Percentiles rank a stretch among this genome's conserved stretches.
Evolutionary conservation across 345 rosid genomes (phyloP).

Genomic region (Ceriops zippeliana): DNA sequence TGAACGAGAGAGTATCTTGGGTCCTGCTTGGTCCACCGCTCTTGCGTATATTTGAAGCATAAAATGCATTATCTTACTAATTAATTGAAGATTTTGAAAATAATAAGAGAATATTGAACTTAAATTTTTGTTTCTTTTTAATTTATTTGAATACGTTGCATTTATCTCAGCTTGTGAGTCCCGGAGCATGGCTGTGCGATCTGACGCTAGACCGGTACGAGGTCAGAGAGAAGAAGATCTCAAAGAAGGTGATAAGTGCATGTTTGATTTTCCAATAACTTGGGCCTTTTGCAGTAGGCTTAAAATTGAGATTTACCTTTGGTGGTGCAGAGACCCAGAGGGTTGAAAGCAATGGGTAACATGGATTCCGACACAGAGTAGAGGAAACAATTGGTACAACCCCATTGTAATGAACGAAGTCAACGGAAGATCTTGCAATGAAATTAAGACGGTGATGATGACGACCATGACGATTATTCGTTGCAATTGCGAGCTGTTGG

Average conservation of each 20-base stretch:
- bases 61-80: no score
- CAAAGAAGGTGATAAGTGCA: slow-evolving; percentile 42
- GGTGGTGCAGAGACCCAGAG: slow-evolving; percentile 51
- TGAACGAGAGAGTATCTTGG: no score
- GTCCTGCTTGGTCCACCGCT: no score
- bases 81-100: no score
- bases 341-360: slow-evolving; percentile 55
- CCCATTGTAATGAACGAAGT: no score
- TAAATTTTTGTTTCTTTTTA: background rate
- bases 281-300: background rate
- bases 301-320: background rate
- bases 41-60: no score
- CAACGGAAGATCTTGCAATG: no score
- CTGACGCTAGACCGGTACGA: slow-evolving; percentile 54
- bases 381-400: background rate
- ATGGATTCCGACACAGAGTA: slow-evolving; percentile 54
- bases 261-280: background rate
- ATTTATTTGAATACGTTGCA: background rate
- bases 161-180: slow-evolving; percentile 37
- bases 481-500: slow-evolving; percentile 2
- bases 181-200: slow-evolving; percentile 57
- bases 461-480: background rate
- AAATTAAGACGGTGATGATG: background rate
- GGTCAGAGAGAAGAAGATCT: slow-evolving; percentile 56
- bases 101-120: background rate